Conservation (phyloP, 768 basidiomycete genomes). For the Auriscalpium vulgare region DNA sequence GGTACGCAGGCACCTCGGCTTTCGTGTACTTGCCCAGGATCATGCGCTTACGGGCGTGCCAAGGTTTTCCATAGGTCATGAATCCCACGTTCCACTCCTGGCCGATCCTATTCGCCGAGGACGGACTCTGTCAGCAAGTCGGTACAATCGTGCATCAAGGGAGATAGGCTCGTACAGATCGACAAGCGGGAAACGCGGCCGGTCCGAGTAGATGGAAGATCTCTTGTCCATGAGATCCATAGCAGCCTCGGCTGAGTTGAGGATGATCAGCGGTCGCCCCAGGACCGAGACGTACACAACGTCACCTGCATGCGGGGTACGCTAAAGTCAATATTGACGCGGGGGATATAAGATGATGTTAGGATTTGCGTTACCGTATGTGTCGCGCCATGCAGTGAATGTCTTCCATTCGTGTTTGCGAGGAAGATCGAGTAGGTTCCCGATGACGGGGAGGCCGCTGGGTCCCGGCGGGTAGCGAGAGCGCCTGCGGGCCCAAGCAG, state of each 20-base stretch:
- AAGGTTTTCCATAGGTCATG: neutral
- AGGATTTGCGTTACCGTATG: neutral
- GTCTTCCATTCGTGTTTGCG: neutral
- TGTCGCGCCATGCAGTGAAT: neutral
- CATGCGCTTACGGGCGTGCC: neutral
- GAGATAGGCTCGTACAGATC: neutral
- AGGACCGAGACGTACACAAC: slow-evolving; percentile 24
- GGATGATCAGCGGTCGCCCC: slow-evolving; percentile 38
- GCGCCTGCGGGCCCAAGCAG: neutral
- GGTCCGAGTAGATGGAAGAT: slow-evolving; percentile 34
- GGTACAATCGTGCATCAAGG: no score
- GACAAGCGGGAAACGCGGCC: neutral
- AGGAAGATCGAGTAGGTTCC: neutral
- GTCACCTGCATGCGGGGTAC: neutral
- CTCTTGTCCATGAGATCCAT: slow-evolving; percentile 46
- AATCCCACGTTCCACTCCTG: neutral
- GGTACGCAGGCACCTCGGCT: neutral
- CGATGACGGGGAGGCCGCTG: neutral
- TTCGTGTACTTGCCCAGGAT: neutral
- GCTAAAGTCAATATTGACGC: neutral
- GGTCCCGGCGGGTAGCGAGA: slow-evolving; percentile 2
- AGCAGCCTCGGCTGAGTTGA: slow-evolving; percentile 37
- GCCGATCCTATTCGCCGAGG: neutral
- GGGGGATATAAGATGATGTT: neutral
- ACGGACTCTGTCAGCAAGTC: no score